Conservation (phyloP, 257 asterid species). For the Solanum virginianum region DNA sequence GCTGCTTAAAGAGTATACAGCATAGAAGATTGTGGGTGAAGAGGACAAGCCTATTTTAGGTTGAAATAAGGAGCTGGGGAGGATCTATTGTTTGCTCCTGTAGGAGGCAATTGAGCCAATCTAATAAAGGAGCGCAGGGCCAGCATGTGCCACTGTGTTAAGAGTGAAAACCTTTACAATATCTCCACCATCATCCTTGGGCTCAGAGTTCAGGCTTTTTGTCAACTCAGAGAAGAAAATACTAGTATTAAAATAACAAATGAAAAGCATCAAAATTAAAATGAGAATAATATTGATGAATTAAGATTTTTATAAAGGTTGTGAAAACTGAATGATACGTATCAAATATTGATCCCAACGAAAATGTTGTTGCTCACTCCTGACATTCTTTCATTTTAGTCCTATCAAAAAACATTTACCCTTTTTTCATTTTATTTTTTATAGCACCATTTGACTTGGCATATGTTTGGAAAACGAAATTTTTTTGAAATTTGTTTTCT, state of each 20-base stretch:
- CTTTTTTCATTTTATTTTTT: no score
- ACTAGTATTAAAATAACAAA: not conserved
- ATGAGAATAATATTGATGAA: not conserved
- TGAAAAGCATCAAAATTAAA: not conserved
- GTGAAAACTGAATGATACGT: not conserved
- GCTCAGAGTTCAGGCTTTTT: not conserved
- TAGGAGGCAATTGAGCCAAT: slow-evolving; percentile 20
- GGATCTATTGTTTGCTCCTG: not conserved
- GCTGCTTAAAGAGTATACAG: not conserved
- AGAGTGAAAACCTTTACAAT: not conserved
- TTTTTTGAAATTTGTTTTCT: no score
- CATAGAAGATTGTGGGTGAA: not conserved
- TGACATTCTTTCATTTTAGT: not conserved
- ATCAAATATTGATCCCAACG: not conserved
- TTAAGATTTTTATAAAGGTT: not conserved
- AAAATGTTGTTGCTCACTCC: not conserved
- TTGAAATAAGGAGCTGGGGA: not conserved
- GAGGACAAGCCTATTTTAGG: slow-evolving; percentile 11
- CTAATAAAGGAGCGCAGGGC: slow-evolving; percentile 6
- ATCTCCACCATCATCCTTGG: not conserved
- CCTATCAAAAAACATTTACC: not conserved
- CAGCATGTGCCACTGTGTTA: slow-evolving; percentile 19
- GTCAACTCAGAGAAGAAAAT: not conserved
- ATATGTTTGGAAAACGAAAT: no score
- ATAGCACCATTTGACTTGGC: no score